Evolutionary conservation across 2,329 filamentous ascomycete species (phyloP).

Genomic region (Xylaria sp.): DNA sequence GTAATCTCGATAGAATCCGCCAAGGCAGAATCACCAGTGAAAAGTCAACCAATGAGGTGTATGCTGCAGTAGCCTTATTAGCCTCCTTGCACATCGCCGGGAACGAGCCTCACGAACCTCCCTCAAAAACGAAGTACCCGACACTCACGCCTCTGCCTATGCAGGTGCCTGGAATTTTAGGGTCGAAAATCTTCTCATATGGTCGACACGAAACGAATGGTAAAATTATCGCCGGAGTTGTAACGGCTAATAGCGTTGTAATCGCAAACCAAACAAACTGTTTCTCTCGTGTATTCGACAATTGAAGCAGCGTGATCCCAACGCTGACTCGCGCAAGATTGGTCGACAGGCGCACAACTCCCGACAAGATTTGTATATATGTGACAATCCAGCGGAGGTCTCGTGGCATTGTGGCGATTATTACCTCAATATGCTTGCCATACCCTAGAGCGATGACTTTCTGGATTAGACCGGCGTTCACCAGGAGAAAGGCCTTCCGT

Average conservation of each 20-base stretch:
- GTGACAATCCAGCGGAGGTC: constrained; percentile 16
- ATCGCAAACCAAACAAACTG: constrained; percentile 29
- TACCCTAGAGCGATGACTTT: constrained; percentile 18
- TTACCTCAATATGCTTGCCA: constrained; percentile 21
- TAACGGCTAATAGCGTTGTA: constrained; percentile 20
- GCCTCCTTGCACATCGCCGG: background rate
- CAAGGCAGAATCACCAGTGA: constrained; percentile 30
- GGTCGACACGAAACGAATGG: constrained; percentile 30
- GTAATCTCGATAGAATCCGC: constrained; percentile 28
- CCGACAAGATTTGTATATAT: constrained; percentile 26
- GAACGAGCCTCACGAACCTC: constrained; percentile 18
- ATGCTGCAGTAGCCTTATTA: constrained; percentile 18
- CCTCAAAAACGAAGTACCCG: constrained; percentile 26
- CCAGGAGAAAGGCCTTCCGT: constrained; percentile 22
- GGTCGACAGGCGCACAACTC: constrained; percentile 28
- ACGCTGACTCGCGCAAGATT: constrained; percentile 26
- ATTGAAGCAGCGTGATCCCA: constrained; percentile 17
- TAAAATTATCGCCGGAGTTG: constrained; percentile 26
- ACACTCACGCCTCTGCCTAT: constrained; percentile 13
- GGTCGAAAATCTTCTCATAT: constrained; percentile 32
- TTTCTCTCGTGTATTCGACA: constrained; percentile 12
- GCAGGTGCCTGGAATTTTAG: constrained; percentile 25
- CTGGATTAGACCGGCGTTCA: constrained; percentile 23
- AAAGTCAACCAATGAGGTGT: constrained; percentile 32
- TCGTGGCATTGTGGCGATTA: constrained; percentile 4